Base-by-base conservation (phyloP, 1,139 yeast genomes). In the Yamadazyma spencermartinsiae region DNA sequence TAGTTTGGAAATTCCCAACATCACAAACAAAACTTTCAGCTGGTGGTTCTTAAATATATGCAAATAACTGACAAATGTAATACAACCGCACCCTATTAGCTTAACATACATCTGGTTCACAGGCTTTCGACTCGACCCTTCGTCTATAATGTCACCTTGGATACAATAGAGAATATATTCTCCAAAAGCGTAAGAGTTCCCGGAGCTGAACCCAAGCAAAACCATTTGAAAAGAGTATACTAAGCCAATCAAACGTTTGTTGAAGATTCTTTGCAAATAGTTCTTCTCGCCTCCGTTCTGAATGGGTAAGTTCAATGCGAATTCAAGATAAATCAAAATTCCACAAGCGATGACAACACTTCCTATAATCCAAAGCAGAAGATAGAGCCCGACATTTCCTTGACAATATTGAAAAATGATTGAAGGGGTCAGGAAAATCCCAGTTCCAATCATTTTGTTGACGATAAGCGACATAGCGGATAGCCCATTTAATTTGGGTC, bases 391-490 rank as follows among this genome's bases (percentile, higher is more conserved):
- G 4, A 72, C 68, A 33, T 69, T 68, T 2, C 79, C 79, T 31
- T 65, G 58, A 33, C 72, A 58, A 41, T 68, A 69, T 36, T 65
- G 64, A 45, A 68, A 70, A 15, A 74, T 72, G 32, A 74, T 64
- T 1, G 76, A 63, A 0, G 79, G 79, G 12, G 75, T 73, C 56
- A 68, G 68, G 49, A 72, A 74, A 19, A 74, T 72, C 1, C 79
- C 79, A 0, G 79, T 74, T 0, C 79, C 79, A 4, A 74, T 65
- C 73, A 74, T 74, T 46, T 72, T 74, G 52, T 74, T 74, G 41
- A 72, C 70, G 30, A 73, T 72, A 23, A 74, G 61, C 4, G 70
- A 58, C 54, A 61, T 58, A 20, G 53, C 53, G 13, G 51, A 46
- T 21, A 39, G 18, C 8, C 44, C 34, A 29, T 23, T 41, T 11